phyloP scores from a whole-genome alignment of 2,329 filamentous ascomycete genomes.

The Dactylella cylindrospora region DNA sequence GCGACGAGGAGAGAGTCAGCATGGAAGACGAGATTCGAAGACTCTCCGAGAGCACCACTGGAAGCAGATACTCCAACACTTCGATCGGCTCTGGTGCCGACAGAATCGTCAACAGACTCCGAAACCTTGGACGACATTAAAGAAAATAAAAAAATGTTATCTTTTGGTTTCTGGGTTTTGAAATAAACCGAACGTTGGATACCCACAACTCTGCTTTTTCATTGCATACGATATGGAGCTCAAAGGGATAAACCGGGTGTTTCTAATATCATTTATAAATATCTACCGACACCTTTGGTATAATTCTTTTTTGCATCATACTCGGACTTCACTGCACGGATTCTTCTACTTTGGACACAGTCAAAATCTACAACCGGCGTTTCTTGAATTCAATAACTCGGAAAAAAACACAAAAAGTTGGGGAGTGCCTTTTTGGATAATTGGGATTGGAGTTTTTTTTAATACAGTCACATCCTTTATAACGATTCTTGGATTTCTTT shows the following conservation, averaged over 20 bases:
- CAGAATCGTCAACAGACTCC: conserved; percentile 39
- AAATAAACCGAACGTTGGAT: too few species aligned
- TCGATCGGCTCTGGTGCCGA: conserved; percentile 37
- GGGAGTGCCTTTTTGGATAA: conserved; percentile 29
- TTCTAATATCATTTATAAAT: conserved; percentile 15
- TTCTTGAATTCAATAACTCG: conserved; percentile 10
- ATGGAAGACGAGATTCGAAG: conserved; percentile 32
- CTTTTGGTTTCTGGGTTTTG: too few species aligned
- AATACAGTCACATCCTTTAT: conserved; percentile 4
- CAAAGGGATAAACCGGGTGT: conserved; percentile 27
- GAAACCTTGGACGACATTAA: conserved; percentile 41
- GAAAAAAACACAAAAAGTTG: conserved; percentile 33
- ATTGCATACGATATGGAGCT: too few species aligned
- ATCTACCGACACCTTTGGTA: neutral
- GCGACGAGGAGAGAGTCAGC: conserved; percentile 27
- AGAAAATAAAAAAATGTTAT: too few species aligned
- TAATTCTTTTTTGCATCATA: too few species aligned
- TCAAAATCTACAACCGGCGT: conserved; percentile 29
- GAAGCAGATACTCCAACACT: conserved; percentile 27
- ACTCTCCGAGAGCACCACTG: conserved; percentile 28
- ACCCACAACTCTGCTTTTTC: conserved; percentile 22
- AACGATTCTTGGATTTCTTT: conserved; percentile 14
- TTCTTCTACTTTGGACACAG: conserved; percentile 25
- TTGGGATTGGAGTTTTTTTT: conserved; percentile 43
- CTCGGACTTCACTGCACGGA: conserved; percentile 18